Conservation (phyloP, 106 monocot species). For the Dioscorea alata region DNA sequence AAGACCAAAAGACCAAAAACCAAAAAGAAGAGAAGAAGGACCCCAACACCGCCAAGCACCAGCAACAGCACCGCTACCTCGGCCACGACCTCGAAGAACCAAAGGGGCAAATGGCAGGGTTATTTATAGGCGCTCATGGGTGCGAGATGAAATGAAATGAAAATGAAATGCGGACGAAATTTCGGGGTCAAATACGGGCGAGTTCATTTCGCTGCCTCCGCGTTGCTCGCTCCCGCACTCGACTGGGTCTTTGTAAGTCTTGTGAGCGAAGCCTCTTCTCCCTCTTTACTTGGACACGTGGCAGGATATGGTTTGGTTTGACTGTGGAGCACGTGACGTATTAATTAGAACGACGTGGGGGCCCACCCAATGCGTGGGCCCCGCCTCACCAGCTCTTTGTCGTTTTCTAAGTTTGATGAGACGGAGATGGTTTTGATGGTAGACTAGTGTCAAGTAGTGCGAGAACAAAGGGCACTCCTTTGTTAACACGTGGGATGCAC, state of each 20-base stretch:
- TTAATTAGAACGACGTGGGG: neutral
- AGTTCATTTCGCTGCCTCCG: constrained; percentile 1
- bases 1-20: neutral
- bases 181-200: neutral
- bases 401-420: too few relatives aligned
- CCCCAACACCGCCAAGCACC: neutral
- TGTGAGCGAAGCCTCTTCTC: neutral
- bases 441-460: too few relatives aligned
- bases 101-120: neutral
- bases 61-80: neutral
- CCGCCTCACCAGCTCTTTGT: neutral
- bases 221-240: constrained; percentile 1
- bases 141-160: constrained; percentile 6
- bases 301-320: neutral
- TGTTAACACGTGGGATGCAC: too few relatives aligned
- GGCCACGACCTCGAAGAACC: neutral
- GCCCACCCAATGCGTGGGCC: neutral
- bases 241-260: neutral
- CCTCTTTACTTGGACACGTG: neutral
- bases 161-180: constrained; percentile 9
- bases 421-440: too few relatives aligned
- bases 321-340: constrained; percentile 1
- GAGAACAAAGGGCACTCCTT: too few relatives aligned
- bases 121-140: neutral
- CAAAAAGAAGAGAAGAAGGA: neutral